These are phyloP conservation scores for Bullera alba DNA, from an alignment of 768 basidiomycete genomes.

Conservation along the genomic window DNA sequence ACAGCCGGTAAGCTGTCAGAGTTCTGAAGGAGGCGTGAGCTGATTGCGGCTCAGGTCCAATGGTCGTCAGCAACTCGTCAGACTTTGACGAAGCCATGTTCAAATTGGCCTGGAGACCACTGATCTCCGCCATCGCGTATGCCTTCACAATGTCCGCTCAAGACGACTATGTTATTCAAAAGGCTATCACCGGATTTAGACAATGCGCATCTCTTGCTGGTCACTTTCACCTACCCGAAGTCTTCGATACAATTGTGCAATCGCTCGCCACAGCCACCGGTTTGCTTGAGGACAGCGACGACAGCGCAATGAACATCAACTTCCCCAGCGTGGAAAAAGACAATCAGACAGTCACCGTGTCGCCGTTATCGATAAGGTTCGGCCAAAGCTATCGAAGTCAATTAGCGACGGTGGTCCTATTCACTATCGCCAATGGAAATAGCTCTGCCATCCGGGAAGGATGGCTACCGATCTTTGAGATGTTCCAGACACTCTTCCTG, in stretches of 20 bases:
- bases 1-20: constrained; percentile 58
- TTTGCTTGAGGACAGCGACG: constrained; percentile 64
- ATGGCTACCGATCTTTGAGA: constrained; percentile 96
- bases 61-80: constrained; percentile 70
- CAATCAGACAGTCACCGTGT: constrained; percentile 80
- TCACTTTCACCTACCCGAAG: constrained; percentile 80
- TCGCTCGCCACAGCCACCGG: constrained; percentile 88
- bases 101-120: constrained; percentile 81
- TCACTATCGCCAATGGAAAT: constrained; percentile 95
- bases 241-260: constrained; percentile 92
- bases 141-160: constrained; percentile 87
- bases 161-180: constrained; percentile 93
- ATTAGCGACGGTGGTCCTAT: constrained; percentile 90
- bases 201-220: constrained; percentile 92
- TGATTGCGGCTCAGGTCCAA: constrained; percentile 49
- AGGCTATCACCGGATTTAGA: constrained; percentile 89
- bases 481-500: constrained; percentile 92
- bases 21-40: not conserved
- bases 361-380: constrained; percentile 83
- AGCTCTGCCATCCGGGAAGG: constrained; percentile 88
- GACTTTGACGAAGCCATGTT: constrained; percentile 90
- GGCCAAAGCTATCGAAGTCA: constrained; percentile 94
- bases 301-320: constrained; percentile 54
- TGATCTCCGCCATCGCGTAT: constrained; percentile 88
- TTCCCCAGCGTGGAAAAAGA: constrained; percentile 87